These are phyloP conservation scores for Apodospora peruviana DNA, from an alignment of 495 filamentous ascomycete genomes.

Conservation along the genomic window DNA sequence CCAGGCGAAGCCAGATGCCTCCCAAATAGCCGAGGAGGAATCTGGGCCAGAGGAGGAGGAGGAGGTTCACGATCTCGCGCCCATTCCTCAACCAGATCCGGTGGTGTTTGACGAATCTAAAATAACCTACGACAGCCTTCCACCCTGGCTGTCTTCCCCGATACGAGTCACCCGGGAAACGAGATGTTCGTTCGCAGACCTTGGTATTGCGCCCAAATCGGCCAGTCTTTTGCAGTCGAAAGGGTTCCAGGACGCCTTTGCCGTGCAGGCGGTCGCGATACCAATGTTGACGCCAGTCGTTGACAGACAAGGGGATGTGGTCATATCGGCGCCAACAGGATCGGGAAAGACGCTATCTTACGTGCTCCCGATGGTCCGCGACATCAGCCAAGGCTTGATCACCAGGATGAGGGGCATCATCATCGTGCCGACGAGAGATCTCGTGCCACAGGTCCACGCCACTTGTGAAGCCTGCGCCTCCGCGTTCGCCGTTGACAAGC, in stretches of 20 bases:
- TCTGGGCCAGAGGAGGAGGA: slow-evolving; percentile 26
- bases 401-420: slow-evolving; percentile 69
- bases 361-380: slow-evolving; percentile 74
- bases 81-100: slow-evolving; percentile 69
- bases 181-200: slow-evolving; percentile 53
- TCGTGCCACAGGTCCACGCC: slow-evolving; percentile 75
- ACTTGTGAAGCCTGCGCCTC: slow-evolving; percentile 61
- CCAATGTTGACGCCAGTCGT: slow-evolving; percentile 64
- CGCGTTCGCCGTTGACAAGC: slow-evolving; percentile 37
- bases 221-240: slow-evolving; percentile 54
- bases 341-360: slow-evolving; percentile 94
- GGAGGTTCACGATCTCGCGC: slow-evolving; percentile 61
- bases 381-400: slow-evolving; percentile 52
- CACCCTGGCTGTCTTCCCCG: slow-evolving; percentile 72
- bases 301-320: slow-evolving; percentile 62
- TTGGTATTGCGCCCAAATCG: slow-evolving; percentile 43
- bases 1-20: slow-evolving; percentile 11
- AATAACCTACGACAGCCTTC: slow-evolving; percentile 51
- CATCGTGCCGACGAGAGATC: slow-evolving; percentile 83
- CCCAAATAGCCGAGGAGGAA: slow-evolving; percentile 18
- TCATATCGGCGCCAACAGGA: slow-evolving; percentile 84
- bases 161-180: slow-evolving; percentile 54
- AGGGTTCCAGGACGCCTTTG: slow-evolving; percentile 70
- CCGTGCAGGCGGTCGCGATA: slow-evolving; percentile 76
- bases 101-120: slow-evolving; percentile 46